Percentiles rank a stretch among this genome's conserved stretches.
These are phyloP conservation scores for Arabis alpina DNA, from an alignment of 345 rosid species.

Conservation along the genomic window DNA sequence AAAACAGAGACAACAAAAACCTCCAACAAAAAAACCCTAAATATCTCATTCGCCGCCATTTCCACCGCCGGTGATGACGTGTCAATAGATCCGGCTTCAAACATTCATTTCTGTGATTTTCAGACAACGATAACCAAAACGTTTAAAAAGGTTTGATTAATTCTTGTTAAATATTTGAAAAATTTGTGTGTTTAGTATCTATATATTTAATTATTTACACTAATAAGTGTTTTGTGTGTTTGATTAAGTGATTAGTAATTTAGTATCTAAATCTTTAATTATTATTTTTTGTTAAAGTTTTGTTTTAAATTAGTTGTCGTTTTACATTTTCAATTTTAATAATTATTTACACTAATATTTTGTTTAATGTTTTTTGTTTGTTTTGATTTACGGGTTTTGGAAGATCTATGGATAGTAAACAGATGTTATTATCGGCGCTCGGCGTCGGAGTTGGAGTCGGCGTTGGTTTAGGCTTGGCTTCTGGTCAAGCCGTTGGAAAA, in stretches of 20 bases:
- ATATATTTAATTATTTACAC: no score
- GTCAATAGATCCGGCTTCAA: slow-evolving; percentile 9
- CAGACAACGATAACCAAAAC: background rate
- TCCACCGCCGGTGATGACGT: slow-evolving; percentile 14
- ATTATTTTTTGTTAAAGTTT: no score
- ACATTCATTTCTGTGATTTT: slow-evolving; percentile 16
- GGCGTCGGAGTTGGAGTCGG: slow-evolving; percentile 51
- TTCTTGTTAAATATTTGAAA: no score
- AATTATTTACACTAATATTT: slow-evolving; percentile 14
- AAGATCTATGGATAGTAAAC: slow-evolving; percentile 45
- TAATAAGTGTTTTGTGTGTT: no score
- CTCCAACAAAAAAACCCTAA: background rate
- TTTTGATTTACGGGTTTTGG: background rate
- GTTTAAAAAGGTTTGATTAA: no score
- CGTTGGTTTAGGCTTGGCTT: slow-evolving; percentile 43
- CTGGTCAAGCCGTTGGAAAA: slow-evolving; percentile 43
- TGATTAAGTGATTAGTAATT: no score
- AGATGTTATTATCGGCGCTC: slow-evolving; percentile 47
- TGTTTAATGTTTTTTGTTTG: background rate
- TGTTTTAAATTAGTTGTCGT: no score
- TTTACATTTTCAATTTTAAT: no score
- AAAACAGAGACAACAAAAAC: no score
- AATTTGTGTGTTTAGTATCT: no score
- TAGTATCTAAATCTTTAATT: background rate
- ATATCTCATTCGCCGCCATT: slow-evolving; percentile 21